Percentiles rank a stretch among this genome's conserved stretches.
Conservation (phyloP, 345 rosid species). For the Orychophragmus violaceus region DNA sequence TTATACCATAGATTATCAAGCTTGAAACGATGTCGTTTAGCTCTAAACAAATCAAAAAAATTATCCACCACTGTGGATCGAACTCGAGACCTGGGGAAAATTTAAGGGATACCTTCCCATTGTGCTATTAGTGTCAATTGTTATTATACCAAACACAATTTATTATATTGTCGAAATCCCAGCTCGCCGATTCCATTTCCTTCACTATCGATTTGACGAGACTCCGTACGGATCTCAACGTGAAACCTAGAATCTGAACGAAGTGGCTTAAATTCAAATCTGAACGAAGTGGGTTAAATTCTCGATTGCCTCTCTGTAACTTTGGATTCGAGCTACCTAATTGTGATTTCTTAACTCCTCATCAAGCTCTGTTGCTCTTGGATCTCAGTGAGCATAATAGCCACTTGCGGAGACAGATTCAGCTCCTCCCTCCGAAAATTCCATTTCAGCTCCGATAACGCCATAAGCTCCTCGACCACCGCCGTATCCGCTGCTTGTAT, state of each 20-base stretch:
- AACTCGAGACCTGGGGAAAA: too few relatives aligned
- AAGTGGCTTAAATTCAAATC: conserved; percentile 44
- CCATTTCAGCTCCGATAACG: conserved; percentile 65
- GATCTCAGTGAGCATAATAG: conserved; percentile 80
- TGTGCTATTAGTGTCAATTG: too few relatives aligned
- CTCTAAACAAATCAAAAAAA: too few relatives aligned
- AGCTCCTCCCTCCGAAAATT: conserved; percentile 57
- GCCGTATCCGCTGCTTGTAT: conserved; percentile 80
- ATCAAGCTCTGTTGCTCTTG: conserved; percentile 89
- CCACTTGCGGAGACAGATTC: conserved; percentile 75
- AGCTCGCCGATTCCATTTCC: conserved; percentile 72
- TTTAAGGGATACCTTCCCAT: too few relatives aligned
- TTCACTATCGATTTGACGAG: conserved; percentile 61
- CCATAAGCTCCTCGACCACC: conserved; percentile 63
- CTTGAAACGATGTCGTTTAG: too few relatives aligned
- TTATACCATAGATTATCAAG: too few relatives aligned
- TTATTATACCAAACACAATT: too few relatives aligned
- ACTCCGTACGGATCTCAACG: conserved; percentile 50
- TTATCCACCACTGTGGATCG: too few relatives aligned
- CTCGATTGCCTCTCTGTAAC: conserved; percentile 38
- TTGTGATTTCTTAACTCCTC: conserved; percentile 71
- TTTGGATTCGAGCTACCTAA: conserved; percentile 62
- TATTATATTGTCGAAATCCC: conserved; percentile 92
- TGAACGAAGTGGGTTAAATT: conserved; percentile 33
- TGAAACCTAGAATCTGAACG: conserved; percentile 48